Percentiles rank a stretch among this genome's conserved stretches.
Evolutionary conservation across 306 rosid species (phyloP).

Genomic region (Prosopis cineraria): DNA sequence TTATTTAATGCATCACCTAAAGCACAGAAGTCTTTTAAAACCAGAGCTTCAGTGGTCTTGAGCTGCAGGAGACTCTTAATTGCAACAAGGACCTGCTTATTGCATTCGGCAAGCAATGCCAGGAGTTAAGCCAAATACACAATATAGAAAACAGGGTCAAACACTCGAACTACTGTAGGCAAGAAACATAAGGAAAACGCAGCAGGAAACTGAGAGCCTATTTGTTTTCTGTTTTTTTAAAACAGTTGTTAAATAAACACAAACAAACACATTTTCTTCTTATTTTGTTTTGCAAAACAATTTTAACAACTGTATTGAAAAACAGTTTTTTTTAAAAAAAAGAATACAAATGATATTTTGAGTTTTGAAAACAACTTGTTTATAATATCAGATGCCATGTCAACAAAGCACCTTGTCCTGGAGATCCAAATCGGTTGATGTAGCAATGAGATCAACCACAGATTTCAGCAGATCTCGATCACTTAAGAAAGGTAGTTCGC

Average conservation of each 20-base stretch:
- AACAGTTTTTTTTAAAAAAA: too few relatives aligned
- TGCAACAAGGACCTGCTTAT: conserved; percentile 67
- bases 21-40: conserved; percentile 64
- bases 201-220: too few relatives aligned
- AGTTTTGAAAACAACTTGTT: conserved; percentile 2
- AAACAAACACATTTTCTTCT: too few relatives aligned
- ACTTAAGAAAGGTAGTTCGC: conserved; percentile 55
- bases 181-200: conserved; percentile 4
- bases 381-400: conserved; percentile 20
- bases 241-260: too few relatives aligned
- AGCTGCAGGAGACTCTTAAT: conserved; percentile 74
- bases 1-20: conserved; percentile 74
- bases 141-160: conserved; percentile 18
- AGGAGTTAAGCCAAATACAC: conserved; percentile 29
- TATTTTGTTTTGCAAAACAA: too few relatives aligned
- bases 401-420: conserved; percentile 77
- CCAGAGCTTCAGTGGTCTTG: conserved; percentile 59
- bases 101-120: conserved; percentile 25
- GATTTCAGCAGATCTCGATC: conserved; percentile 69
- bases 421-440: conserved; percentile 76
- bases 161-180: background rate
- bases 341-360: too few relatives aligned
- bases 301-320: too few relatives aligned
- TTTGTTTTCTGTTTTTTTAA: too few relatives aligned
- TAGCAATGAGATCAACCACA: conserved; percentile 64